Evolutionary conservation across 129 eudicot genomes (phyloP).

Genomic region (Solidago caesia): DNA sequence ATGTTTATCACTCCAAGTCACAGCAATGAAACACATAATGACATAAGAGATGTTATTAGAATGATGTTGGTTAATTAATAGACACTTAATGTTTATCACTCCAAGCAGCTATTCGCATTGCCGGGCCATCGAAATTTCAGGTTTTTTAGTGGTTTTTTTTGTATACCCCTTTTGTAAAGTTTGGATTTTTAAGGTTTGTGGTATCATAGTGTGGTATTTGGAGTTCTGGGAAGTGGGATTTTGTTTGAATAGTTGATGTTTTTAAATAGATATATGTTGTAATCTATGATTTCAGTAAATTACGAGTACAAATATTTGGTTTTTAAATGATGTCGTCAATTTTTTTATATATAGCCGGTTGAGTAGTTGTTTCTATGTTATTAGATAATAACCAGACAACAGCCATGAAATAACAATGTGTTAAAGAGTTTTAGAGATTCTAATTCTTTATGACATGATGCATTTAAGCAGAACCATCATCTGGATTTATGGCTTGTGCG

Average conservation of each 20-base stretch:
- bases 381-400: too few species aligned
- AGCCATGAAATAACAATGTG: too few species aligned
- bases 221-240: too few species aligned
- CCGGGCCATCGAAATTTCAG: conserved; percentile 82
- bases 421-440: too few species aligned
- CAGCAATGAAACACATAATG: too few species aligned
- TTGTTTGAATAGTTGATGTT: neutral
- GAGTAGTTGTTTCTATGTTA: too few species aligned
- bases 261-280: neutral
- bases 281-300: neutral
- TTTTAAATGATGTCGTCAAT: neutral
- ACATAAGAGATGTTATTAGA: too few species aligned
- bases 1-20: too few species aligned
- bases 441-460: conserved; percentile 23
- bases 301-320: neutral
- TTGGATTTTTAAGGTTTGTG: neutral
- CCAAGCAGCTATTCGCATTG: conserved; percentile 56
- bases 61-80: too few species aligned
- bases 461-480: conserved; percentile 79
- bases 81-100: too few species aligned
- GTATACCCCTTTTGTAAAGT: too few species aligned
- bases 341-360: too few species aligned
- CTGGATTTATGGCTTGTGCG: conserved; percentile 90
- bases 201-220: neutral
- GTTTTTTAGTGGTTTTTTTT: conserved; percentile 25